Conservation (phyloP, 1,284 basidiomycete genomes). For the Microbotryomycetes sp. region DNA sequence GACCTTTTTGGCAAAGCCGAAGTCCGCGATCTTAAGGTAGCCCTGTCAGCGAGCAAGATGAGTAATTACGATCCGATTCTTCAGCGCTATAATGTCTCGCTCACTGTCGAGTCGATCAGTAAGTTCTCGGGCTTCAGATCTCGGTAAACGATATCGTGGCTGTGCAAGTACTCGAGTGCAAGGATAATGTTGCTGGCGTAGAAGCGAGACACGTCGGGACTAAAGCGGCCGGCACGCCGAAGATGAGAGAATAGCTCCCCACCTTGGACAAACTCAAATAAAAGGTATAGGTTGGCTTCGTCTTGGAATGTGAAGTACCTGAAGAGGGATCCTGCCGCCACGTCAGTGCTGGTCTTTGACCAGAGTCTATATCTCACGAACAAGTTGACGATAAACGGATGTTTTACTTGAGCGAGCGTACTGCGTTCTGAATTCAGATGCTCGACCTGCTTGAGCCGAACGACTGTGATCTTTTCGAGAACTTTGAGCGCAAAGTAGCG, state of each 20-base stretch:
- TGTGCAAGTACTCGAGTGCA: slow-evolving; percentile 83
- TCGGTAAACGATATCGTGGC: slow-evolving; percentile 60
- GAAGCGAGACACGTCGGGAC: slow-evolving; percentile 84
- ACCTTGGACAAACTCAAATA: slow-evolving; percentile 93
- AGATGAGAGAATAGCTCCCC: slow-evolving; percentile 91
- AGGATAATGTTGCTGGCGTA: slow-evolving; percentile 96
- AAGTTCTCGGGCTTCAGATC: slow-evolving; percentile 92
- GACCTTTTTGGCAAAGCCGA: slow-evolving; percentile 49
- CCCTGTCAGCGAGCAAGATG: slow-evolving; percentile 3
- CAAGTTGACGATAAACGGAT: slow-evolving; percentile 53
- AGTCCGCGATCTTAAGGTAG: slow-evolving; percentile 45
- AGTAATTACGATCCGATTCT: neutral
- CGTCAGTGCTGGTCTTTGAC: neutral
- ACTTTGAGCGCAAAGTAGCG: slow-evolving; percentile 45
- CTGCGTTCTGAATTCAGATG: slow-evolving; percentile 51
- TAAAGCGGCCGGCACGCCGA: slow-evolving; percentile 64
- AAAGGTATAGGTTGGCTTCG: slow-evolving; percentile 62
- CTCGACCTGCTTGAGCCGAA: slow-evolving; percentile 50
- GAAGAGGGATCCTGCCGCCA: slow-evolving; percentile 1
- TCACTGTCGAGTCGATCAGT: slow-evolving; percentile 54
- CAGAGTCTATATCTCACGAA: slow-evolving; percentile 39
- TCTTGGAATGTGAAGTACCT: slow-evolving; percentile 69
- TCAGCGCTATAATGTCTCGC: slow-evolving; percentile 38
- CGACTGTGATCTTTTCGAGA: slow-evolving; percentile 48
- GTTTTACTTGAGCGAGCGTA: slow-evolving; percentile 48